Percentiles rank a stretch among this genome's conserved stretches.
Evolutionary conservation across 2,329 filamentous ascomycete genomes (phyloP).

Genomic region (Colletotrichum sp.): DNA sequence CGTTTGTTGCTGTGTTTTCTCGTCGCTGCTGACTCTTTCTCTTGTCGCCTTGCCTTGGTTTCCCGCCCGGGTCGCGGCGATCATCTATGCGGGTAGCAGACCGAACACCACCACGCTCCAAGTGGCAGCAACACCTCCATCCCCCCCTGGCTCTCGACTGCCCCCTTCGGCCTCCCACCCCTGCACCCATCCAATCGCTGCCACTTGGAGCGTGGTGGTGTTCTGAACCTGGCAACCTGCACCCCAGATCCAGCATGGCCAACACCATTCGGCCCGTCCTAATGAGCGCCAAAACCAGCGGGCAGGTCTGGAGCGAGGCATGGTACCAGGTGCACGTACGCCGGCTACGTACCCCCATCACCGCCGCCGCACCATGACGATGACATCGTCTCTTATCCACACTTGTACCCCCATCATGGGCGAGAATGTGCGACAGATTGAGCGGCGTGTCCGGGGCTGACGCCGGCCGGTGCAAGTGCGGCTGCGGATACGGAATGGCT

Average conservation of each 20-base stretch:
- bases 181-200: neutral
- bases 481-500: neutral
- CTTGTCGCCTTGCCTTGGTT: neutral
- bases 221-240: neutral
- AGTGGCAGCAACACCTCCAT: neutral
- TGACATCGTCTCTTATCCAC: constrained; percentile 13
- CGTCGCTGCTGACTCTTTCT: neutral
- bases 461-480: neutral
- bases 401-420: neutral
- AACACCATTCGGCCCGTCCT: constrained; percentile 10
- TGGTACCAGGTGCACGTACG: neutral
- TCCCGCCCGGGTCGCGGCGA: neutral
- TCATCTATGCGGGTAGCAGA: constrained; percentile 10
- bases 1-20: neutral
- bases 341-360: neutral
- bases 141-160: neutral
- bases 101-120: neutral
- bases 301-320: neutral
- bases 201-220: no score
- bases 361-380: constrained; percentile 6
- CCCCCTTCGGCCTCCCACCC: neutral
- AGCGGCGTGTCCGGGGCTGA: neutral
- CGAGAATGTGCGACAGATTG: constrained; percentile 9
- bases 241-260: neutral
- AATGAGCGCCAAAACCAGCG: constrained; percentile 2